Base-by-base conservation (phyloP, 345 rosid genomes). In the Camelina laxa region DNA sequence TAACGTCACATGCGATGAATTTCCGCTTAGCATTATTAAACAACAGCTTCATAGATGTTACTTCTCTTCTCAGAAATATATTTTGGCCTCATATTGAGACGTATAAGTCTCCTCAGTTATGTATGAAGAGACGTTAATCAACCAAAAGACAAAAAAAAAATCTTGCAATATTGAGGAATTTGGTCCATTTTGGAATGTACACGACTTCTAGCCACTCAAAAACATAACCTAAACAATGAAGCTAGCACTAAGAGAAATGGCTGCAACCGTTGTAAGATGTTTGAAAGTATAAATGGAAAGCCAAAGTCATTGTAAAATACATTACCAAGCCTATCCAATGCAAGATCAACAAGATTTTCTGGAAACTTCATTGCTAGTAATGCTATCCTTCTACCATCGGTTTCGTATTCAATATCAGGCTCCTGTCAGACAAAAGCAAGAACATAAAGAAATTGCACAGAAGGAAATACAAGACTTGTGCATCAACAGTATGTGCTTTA, bases 331-430 rank as follows among this genome's bases (percentile, higher is more conserved):
- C 75, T 92, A 58, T 82, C 85, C 63, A 95, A 75, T 48, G 97
- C 97, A 74, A 85, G 79, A 20, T 92, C 96, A 56, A 92, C 83
- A 60, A 87, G 87, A 44, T 83, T 72, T 30, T 65, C 79, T 8
- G 93, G 81, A 81, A 89, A 95, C 54, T 84, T 81, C 99, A 95
- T 95, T 83, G 77, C 65, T 21, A 88, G 84, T 69, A 95, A 84
- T 59, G 84, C 65, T 39, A 75, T 78, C 75, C 88, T 85, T 84
- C 79, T 85, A 53, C 82, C 87, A 64, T 85, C 80, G 74, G 83
- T 88, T 65, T 77, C 87, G 45, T 81, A 74, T 42, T 80, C 80
- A 42, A 72, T 67, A 83, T 80, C 92, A 70, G 85, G 86, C 78
- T 92, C 99, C 99, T 95, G 76, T 54, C 49, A 66, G 81, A 36